A percentile compares a stretch with the other conserved stretches of the same genome.
phyloP scores from a whole-genome alignment of 257 asterid species.

The Ajuga chamaepitys region DNA sequence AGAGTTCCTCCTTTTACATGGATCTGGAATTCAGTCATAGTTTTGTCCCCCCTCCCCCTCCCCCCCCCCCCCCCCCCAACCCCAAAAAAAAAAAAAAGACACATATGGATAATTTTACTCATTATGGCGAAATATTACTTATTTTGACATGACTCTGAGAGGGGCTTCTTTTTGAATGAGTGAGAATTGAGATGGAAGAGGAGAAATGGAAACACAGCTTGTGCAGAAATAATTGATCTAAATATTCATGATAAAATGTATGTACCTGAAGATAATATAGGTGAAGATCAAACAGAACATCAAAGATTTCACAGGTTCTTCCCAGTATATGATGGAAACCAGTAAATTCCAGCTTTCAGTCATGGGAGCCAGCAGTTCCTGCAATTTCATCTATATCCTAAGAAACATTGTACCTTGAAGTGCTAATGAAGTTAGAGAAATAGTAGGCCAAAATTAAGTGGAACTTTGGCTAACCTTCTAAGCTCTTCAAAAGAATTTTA shows the following conservation, averaged over 20 bases:
- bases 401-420: slow-evolving; percentile 2
- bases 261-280: slow-evolving; percentile 59
- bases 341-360: slow-evolving; percentile 57
- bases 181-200: neutral
- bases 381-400: slow-evolving; percentile 25
- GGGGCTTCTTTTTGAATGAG: neutral
- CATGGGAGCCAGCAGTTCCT: slow-evolving; percentile 89
- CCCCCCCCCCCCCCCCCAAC: no score
- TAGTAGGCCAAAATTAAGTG: neutral
- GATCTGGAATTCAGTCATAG: no score
- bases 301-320: slow-evolving; percentile 58
- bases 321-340: slow-evolving; percentile 65
- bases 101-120: no score
- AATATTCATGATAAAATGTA: slow-evolving; percentile 11
- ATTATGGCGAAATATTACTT: neutral
- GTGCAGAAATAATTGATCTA: neutral
- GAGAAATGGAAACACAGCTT: neutral
- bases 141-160: neutral
- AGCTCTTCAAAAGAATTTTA: neutral
- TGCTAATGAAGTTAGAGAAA: slow-evolving; percentile 7
- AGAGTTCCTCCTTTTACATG: no score
- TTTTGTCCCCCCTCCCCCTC: no score
- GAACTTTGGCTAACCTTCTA: neutral
- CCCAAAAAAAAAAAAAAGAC: no score
- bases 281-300: slow-evolving; percentile 50